These are phyloP conservation scores for Aspergillus sojae DNA, from an alignment of 2,329 filamentous ascomycete species.

Conservation along the genomic window DNA sequence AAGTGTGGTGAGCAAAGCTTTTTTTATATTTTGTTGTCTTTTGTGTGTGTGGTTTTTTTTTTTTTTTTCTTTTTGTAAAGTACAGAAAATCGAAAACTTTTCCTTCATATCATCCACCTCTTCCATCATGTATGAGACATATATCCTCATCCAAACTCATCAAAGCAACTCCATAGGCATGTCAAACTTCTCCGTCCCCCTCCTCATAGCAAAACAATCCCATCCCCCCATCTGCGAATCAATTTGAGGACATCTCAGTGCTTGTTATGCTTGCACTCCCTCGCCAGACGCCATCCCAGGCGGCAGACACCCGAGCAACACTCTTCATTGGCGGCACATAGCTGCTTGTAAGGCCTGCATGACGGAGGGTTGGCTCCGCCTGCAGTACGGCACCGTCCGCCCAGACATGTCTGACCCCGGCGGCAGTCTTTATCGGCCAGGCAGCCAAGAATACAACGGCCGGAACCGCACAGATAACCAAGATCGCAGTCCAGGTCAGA, in stretches of 20 bases:
- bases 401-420: conserved; percentile 3
- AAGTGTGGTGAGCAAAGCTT: background rate
- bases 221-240: too few relatives aligned
- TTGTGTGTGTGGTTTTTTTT: background rate
- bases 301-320: conserved; percentile 5
- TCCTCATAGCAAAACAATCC: background rate
- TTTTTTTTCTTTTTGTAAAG: background rate
- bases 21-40: background rate
- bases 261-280: background rate
- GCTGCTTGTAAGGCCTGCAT: conserved; percentile 2
- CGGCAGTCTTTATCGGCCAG: conserved; percentile 6
- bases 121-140: background rate
- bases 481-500: conserved; percentile 6
- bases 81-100: background rate
- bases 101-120: too few relatives aligned
- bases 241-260: background rate
- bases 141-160: background rate
- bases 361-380: background rate
- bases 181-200: background rate
- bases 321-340: background rate
- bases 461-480: conserved; percentile 6
- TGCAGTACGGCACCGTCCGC: background rate
- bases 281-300: background rate
- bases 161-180: background rate
- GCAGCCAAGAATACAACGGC: conserved; percentile 9